Conservation (phyloP, 345 rosid genomes). For the Boechera retrofracta region DNA sequence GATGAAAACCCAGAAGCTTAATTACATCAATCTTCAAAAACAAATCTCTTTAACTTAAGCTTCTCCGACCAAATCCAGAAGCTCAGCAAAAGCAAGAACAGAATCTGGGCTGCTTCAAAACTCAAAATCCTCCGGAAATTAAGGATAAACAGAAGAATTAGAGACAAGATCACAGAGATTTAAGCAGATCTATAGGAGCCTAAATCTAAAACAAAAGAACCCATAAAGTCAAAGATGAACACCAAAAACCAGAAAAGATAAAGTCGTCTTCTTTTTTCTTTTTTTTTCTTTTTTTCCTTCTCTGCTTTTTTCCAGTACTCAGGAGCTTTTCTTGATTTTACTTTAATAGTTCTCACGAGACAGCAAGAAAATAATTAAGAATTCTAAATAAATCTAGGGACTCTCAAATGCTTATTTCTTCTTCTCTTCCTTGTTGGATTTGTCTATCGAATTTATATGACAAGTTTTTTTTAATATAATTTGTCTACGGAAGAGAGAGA, state of each 20-base stretch:
- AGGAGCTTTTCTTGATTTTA: conserved; percentile 44
- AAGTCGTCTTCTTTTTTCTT: conserved; percentile 38
- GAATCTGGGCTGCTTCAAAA: conserved; percentile 38
- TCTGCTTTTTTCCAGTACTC: conserved; percentile 39
- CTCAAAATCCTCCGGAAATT: conserved; percentile 36
- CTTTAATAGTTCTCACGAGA: conserved; percentile 43
- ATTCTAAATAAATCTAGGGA: conserved; percentile 14
- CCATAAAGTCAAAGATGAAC: conserved; percentile 48
- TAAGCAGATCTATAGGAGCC: conserved; percentile 42
- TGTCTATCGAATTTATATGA: conserved; percentile 33
- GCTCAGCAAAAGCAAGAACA: conserved; percentile 25
- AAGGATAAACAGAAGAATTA: conserved; percentile 27
- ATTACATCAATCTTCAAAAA: conserved; percentile 26
- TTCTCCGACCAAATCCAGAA: conserved; percentile 43
- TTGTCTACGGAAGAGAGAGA: conserved; percentile 9
- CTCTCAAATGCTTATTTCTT: conserved; percentile 10
- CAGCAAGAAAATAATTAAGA: conserved; percentile 40
- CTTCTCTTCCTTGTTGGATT: conserved; percentile 25
- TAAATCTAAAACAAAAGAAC: conserved; percentile 42
- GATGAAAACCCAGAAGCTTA: conserved; percentile 28
- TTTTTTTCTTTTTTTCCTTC: not conserved
- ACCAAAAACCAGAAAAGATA: conserved; percentile 39
- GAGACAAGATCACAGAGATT: conserved; percentile 37
- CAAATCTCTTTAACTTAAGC: conserved; percentile 15
- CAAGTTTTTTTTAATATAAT: not conserved